These are phyloP conservation scores for Geoglossum cookeanum DNA, from an alignment of 2,329 filamentous ascomycete genomes.

Conservation along the genomic window DNA sequence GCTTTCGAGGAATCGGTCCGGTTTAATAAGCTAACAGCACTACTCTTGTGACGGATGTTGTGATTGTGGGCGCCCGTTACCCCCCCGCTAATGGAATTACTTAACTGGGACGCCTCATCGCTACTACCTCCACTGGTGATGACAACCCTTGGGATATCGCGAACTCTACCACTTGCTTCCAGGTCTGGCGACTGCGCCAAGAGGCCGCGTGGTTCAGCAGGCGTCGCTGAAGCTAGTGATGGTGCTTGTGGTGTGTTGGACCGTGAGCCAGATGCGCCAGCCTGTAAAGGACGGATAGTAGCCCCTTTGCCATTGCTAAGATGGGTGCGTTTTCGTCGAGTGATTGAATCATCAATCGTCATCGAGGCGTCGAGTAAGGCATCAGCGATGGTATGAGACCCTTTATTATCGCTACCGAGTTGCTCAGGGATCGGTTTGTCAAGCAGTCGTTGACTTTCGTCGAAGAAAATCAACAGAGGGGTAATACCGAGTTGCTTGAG, in stretches of 20 bases:
- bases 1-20: conserved; percentile 39
- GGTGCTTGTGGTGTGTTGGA: conserved; percentile 14
- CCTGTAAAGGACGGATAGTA: not conserved
- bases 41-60: conserved; percentile 28
- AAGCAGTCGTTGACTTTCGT: conserved; percentile 44
- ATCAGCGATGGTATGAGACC: conserved; percentile 65
- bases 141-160: not conserved
- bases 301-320: conserved; percentile 20
- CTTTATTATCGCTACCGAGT: conserved; percentile 17
- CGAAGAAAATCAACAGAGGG: conserved; percentile 82
- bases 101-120: not conserved
- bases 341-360: conserved; percentile 53
- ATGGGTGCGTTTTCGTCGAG: conserved; percentile 23
- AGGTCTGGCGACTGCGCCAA: not conserved
- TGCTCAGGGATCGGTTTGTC: conserved; percentile 13
- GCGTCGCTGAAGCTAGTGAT: not conserved
- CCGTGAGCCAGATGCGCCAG: conserved; percentile 2
- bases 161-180: not conserved
- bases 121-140: not conserved
- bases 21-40: conserved; percentile 40
- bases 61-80: conserved; percentile 10
- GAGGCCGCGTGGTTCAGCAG: not conserved
- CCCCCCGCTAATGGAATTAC: not conserved
- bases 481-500: conserved; percentile 59
- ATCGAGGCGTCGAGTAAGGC: conserved; percentile 82